A percentile compares a stretch with the other conserved stretches of the same genome.
Evolutionary conservation across 2,329 filamentous ascomycete species (phyloP).

Genomic region (Chaetothyriales sp.): DNA sequence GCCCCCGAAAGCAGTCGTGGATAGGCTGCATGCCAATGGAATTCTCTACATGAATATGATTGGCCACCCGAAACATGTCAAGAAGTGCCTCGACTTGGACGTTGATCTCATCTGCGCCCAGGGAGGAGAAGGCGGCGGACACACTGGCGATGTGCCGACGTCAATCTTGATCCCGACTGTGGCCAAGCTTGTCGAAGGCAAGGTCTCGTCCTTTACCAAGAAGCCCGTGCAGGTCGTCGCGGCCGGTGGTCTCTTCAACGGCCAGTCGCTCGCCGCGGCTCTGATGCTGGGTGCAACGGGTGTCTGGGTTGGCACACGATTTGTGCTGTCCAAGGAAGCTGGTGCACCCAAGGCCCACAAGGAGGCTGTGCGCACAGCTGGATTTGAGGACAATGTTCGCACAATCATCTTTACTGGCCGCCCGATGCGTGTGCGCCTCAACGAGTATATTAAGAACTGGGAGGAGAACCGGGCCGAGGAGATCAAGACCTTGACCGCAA

Average conservation of each 20-base stretch:
- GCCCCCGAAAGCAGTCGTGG: slow-evolving; percentile 74
- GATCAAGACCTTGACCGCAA: slow-evolving; percentile 79
- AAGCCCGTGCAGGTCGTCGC: slow-evolving; percentile 80
- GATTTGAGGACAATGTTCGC: slow-evolving; percentile 89
- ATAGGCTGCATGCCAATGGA: slow-evolving; percentile 72
- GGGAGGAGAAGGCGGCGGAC: slow-evolving; percentile 91
- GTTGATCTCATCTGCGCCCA: slow-evolving; percentile 97
- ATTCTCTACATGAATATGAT: slow-evolving; percentile 87
- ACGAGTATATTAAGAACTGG: slow-evolving; percentile 91
- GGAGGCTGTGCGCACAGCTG: slow-evolving; percentile 79
- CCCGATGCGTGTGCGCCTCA: slow-evolving; percentile 82
- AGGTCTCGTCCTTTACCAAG: slow-evolving; percentile 67
- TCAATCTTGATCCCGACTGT: slow-evolving; percentile 84
- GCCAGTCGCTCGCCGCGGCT: slow-evolving; percentile 72
- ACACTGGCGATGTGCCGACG: slow-evolving; percentile 77
- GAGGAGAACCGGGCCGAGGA: slow-evolving; percentile 78
- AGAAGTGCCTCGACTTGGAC: slow-evolving; percentile 84
- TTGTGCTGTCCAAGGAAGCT: slow-evolving; percentile 86
- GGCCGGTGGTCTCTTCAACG: slow-evolving; percentile 87
- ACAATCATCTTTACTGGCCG: slow-evolving; percentile 98
- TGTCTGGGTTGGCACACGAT: slow-evolving; percentile 94
- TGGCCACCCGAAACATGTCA: slow-evolving; percentile 96
- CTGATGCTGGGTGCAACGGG: slow-evolving; percentile 83
- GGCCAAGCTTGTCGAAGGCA: slow-evolving; percentile 61
- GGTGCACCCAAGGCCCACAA: slow-evolving; percentile 88